A percentile compares a stretch with the other conserved stretches of the same genome.
Evolutionary conservation across 352 stramenopile species (phyloP).

Genomic region (Blastocystis sp.): DNA sequence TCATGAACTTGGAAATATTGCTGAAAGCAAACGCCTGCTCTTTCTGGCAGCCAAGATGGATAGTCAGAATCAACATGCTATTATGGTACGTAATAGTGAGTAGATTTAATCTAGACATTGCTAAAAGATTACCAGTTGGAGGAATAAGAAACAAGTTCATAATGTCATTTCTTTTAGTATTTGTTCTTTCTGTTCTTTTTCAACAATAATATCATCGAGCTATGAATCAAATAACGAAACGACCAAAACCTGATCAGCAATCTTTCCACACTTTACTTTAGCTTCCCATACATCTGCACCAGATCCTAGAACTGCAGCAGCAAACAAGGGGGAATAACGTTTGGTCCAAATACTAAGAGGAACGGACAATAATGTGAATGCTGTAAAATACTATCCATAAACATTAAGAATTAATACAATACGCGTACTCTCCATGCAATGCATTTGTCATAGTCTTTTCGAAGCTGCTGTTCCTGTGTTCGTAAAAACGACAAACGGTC

Average conservation of each 20-base stretch:
- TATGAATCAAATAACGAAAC: neutral
- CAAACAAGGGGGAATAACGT: constrained; percentile 34
- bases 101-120: neutral
- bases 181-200: constrained; percentile 27
- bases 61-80: neutral
- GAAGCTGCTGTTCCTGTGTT: neutral
- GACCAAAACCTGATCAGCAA: constrained; percentile 6
- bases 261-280: constrained; percentile 58
- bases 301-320: constrained; percentile 11
- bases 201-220: constrained; percentile 57
- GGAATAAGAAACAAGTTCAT: neutral
- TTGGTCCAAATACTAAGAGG: constrained; percentile 46
- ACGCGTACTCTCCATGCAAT: constrained; percentile 46
- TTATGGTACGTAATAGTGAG: neutral
- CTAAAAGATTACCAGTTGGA: neutral
- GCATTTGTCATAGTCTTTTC: constrained; percentile 64
- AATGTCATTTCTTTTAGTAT: neutral
- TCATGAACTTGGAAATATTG: constrained; percentile 32
- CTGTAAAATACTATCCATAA: constrained; percentile 47
- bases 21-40: constrained; percentile 50
- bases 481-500: constrained; percentile 7
- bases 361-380: constrained; percentile 16
- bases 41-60: constrained; percentile 53
- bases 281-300: constrained; percentile 49
- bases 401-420: neutral